Percentiles rank a stretch among this genome's conserved stretches.
Evolutionary conservation across 1,284 basidiomycete species (phyloP).

Genomic region (Coniferiporia weirii): DNA sequence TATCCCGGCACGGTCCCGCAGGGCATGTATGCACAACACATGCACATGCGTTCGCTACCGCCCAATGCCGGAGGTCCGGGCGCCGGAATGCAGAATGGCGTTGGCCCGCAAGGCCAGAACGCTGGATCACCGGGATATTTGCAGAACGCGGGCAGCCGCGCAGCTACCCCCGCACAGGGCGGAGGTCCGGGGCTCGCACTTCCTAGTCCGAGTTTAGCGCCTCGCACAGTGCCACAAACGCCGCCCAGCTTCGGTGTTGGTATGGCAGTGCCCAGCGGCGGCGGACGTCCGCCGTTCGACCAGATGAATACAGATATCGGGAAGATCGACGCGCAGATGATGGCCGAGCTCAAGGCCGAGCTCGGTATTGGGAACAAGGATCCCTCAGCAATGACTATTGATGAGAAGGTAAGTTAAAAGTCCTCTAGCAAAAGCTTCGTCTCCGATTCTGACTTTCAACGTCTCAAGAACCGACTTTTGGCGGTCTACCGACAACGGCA

Average conservation of each 20-base stretch:
- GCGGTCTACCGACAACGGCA: not conserved
- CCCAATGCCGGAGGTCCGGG: constrained; percentile 3
- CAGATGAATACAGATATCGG: constrained; percentile 5
- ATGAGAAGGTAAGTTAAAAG: constrained; percentile 11
- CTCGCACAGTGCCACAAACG: constrained; percentile 11
- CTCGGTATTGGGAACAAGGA: constrained; percentile 14
- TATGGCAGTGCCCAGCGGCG: not conserved
- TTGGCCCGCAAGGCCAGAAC: not conserved
- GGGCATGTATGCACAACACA: constrained; percentile 2
- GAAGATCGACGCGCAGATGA: constrained; percentile 10
- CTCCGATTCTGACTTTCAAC: too few species aligned
- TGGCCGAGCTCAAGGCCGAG: constrained; percentile 12
- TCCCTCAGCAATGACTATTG: not conserved
- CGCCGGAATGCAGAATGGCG: not conserved
- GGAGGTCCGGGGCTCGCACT: not conserved
- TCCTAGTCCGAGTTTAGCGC: constrained; percentile 13
- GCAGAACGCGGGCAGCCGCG: constrained; percentile 12
- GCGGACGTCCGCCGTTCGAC: constrained; percentile 9
- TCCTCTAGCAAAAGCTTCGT: too few species aligned
- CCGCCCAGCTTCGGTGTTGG: constrained; percentile 11
- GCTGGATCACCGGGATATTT: constrained; percentile 2
- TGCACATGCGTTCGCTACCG: constrained; percentile 3
- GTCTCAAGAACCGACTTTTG: constrained; percentile 3
- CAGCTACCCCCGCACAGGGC: constrained; percentile 10
- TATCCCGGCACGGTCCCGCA: not conserved